Conservation (phyloP, 805 yeast genomes). For the Wickerhamiella cacticola region DNA sequence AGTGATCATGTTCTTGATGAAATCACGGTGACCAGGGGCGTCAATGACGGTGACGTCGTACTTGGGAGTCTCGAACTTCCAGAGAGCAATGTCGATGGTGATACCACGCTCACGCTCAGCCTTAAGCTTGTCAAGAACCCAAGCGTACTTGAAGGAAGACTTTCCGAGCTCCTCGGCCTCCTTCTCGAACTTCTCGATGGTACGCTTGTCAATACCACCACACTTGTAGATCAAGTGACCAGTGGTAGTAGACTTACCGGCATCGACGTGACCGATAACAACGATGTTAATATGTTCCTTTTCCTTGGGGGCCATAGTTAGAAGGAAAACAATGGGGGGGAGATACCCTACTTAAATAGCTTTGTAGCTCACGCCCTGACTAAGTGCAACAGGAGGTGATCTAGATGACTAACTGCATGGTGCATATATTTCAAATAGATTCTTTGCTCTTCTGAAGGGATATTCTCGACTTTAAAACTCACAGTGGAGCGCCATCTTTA, state of each 20-base stretch:
- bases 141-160: slow-evolving; percentile 96
- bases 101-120: slow-evolving; percentile 97
- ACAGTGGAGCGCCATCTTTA: too few relatives aligned
- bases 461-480: too few relatives aligned
- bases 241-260: slow-evolving; percentile 97
- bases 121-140: slow-evolving; percentile 92
- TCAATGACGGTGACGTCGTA: slow-evolving; percentile 84
- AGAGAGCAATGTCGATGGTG: slow-evolving; percentile 86
- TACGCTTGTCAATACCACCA: slow-evolving; percentile 97
- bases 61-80: slow-evolving; percentile 88
- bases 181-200: slow-evolving; percentile 95
- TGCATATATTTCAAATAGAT: background rate
- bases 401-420: slow-evolving; percentile 5
- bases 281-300: slow-evolving; percentile 99
- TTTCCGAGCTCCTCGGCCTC: slow-evolving; percentile 96
- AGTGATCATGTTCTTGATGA: slow-evolving; percentile 91
- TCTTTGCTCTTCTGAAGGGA: too few relatives aligned
- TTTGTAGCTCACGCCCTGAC: slow-evolving; percentile 6
- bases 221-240: slow-evolving; percentile 99
- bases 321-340: slow-evolving; percentile 1
- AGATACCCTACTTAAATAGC: slow-evolving; percentile 8
- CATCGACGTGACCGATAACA: slow-evolving; percentile 99
- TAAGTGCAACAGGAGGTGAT: slow-evolving; percentile 7
- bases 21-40: slow-evolving; percentile 95
- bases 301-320: slow-evolving; percentile 39